phyloP scores from a whole-genome alignment of 129 eudicot genomes.

The Oenanthe sinensis region DNA sequence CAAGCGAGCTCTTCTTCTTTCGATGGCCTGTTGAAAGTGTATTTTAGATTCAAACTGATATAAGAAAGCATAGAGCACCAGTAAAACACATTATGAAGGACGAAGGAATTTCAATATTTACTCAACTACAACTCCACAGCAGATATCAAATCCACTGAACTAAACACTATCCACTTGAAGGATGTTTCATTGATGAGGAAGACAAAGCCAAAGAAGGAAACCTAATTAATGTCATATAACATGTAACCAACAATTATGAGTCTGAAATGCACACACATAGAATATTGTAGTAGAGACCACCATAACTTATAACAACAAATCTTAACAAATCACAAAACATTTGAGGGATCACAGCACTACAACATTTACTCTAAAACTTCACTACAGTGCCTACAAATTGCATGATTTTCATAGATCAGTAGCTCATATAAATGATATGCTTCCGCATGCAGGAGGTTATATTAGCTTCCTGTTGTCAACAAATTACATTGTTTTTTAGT shows the following conservation, averaged over 20 bases:
- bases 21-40: constrained; percentile 47
- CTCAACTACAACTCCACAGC: background rate
- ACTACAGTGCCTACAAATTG: background rate
- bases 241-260: background rate
- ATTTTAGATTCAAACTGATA: constrained; percentile 12
- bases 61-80: background rate
- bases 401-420: background rate
- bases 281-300: background rate
- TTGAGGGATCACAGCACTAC: background rate
- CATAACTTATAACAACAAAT: background rate
- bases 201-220: background rate
- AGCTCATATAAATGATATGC: background rate
- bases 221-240: background rate
- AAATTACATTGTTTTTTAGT: background rate
- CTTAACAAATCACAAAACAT: background rate
- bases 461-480: background rate
- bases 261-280: background rate
- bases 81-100: background rate
- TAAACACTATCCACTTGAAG: background rate
- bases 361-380: background rate
- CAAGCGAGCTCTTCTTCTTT: constrained; percentile 56
- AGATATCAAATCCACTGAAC: background rate
- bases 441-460: background rate
- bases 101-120: background rate
- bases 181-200: background rate